Base-by-base conservation (phyloP, 2,329 filamentous ascomycete genomes). In the Monilinia fructicola region DNA sequence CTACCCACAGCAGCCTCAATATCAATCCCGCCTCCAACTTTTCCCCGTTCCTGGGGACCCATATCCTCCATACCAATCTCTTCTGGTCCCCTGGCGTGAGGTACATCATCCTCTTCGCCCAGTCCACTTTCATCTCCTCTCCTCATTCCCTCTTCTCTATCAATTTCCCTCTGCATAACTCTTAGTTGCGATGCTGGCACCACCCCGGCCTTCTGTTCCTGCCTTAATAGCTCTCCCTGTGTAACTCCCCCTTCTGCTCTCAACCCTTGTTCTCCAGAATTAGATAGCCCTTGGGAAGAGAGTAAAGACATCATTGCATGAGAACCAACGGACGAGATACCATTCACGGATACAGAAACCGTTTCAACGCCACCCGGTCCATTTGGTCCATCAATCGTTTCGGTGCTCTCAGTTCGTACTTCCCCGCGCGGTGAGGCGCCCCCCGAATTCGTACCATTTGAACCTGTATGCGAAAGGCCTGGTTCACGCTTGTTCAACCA, bases 31-130 rank as follows among this genome's bases (percentile, higher is more conserved):
- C 63, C 55, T 60, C 77, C 72, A 58, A 71, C 67, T 54, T 81
- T 77, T 28, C 79, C 74, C 67, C 77, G 77, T 38, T 77, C 75
- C 78, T 91, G 93, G 12, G 91, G 88, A 0, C 95, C 95, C 71
- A 92, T 90, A 76, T 99, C 95, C 72, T 91, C 88, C 67, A 93
- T 87, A 5, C 93, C 94, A 61, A 98, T 90, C 72, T 92, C 84
- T 40, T 92, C 87, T 0, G 95, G 95, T 0, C 94, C 94, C 52
- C 92, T 85, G 0, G 91, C 92, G 78, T 96, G 92, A 6, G 93
- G 91, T 63, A 87, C 83, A 67, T 91, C 89, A 10, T 85, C 83
- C 9, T 85, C 83, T 21, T 85, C 83, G 78, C 65, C 82, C 75
- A 69, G 78, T 70, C 59, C 72, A 23, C 16, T 58, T 28, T 65